These are phyloP conservation scores for Hemisphaericaspora nanyangensis DNA, from an alignment of 805 yeast species.

Conservation along the genomic window DNA sequence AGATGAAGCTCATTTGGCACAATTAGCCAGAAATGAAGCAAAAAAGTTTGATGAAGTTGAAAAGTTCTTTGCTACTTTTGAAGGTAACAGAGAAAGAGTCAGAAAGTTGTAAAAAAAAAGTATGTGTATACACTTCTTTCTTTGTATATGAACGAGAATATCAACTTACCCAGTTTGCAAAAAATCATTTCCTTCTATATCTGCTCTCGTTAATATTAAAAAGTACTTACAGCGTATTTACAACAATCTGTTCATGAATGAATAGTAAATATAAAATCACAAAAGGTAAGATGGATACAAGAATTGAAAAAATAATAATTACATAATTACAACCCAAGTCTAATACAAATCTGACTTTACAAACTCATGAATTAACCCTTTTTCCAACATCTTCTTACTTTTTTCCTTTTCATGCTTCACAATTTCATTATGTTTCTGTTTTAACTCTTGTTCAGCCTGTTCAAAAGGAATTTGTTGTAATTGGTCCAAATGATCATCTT, in stretches of 20 bases:
- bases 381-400: slow-evolving; percentile 46
- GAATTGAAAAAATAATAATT: slow-evolving; percentile 1
- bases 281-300: no score
- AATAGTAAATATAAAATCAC: no score
- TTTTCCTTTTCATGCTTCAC: slow-evolving; percentile 41
- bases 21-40: slow-evolving; percentile 48
- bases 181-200: no score
- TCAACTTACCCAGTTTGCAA: no score
- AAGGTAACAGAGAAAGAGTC: slow-evolving; percentile 16
- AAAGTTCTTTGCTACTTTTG: slow-evolving; percentile 25
- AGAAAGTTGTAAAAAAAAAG: slow-evolving; percentile 21
- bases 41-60: slow-evolving; percentile 36
- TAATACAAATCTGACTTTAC: slow-evolving; percentile 53
- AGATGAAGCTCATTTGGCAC: slow-evolving; percentile 60
- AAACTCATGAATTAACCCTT: slow-evolving; percentile 57
- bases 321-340: no score
- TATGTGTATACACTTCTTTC: background rate
- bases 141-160: no score
- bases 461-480: slow-evolving; percentile 58
- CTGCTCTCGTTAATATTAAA: no score
- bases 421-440: slow-evolving; percentile 24
- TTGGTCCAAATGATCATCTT: slow-evolving; percentile 61
- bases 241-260: no score
- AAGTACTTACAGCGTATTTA: no score
- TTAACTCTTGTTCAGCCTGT: slow-evolving; percentile 50